Evolutionary conservation across 805 yeast genomes (phyloP).

Genomic region (Saccharomycopsis guyanensis): DNA sequence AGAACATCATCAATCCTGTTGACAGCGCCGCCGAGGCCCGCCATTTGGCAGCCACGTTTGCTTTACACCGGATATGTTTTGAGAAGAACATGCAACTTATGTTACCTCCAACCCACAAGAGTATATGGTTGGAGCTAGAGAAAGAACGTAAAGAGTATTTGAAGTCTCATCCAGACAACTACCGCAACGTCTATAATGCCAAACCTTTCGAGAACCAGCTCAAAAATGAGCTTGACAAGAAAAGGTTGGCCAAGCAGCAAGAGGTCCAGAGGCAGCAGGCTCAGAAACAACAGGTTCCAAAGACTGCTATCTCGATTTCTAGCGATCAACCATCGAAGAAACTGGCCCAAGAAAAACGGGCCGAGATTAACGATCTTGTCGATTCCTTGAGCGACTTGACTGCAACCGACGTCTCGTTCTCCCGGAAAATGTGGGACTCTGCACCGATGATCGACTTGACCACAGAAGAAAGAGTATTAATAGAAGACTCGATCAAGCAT

Average conservation of each 20-base stretch:
- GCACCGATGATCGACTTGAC: constrained; percentile 65
- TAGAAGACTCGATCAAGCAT: constrained; percentile 53
- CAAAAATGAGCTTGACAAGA: constrained; percentile 40
- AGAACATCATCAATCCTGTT: constrained; percentile 50
- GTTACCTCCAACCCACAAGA: constrained; percentile 74
- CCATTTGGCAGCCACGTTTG: constrained; percentile 84
- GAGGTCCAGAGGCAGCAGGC: constrained; percentile 28
- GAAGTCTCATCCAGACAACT: constrained; percentile 38
- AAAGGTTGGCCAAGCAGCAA: constrained; percentile 37
- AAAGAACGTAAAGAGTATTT: constrained; percentile 43
- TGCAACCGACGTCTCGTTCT: background rate
- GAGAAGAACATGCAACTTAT: constrained; percentile 82
- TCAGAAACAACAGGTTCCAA: background rate
- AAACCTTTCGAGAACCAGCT: constrained; percentile 71
- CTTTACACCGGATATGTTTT: constrained; percentile 69
- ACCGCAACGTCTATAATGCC: constrained; percentile 46
- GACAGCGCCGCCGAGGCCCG: constrained; percentile 85
- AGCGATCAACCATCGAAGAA: background rate
- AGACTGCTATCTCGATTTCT: background rate
- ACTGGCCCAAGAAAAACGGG: background rate
- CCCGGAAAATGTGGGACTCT: constrained; percentile 45
- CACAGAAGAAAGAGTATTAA: constrained; percentile 49
- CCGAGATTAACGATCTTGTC: background rate
- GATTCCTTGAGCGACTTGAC: background rate
- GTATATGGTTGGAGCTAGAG: constrained; percentile 71